A percentile compares a stretch with the other conserved stretches of the same genome.
Evolutionary conservation across 768 basidiomycete genomes (phyloP).

Genomic region (Dioszegia crocea): DNA sequence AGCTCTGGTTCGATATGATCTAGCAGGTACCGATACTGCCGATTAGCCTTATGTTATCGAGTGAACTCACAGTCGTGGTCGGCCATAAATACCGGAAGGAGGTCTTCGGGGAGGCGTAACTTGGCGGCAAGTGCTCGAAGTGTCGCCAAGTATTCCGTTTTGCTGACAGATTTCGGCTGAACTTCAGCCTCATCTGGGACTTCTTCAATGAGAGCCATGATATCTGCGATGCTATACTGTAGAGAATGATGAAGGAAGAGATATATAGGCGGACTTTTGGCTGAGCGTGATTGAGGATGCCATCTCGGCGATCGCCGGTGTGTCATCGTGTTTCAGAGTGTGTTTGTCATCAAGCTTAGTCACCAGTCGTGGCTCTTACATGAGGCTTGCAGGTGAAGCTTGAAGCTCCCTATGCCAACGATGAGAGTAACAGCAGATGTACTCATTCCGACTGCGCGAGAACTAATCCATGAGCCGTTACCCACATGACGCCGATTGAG

Average conservation of each 20-base stretch:
- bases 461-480: too few species aligned
- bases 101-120: slow-evolving; percentile 24
- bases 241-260: not conserved
- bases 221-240: not conserved
- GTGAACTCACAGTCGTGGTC: slow-evolving; percentile 16
- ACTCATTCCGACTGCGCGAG: too few species aligned
- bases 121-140: slow-evolving; percentile 10
- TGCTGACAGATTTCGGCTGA: not conserved
- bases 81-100: slow-evolving; percentile 23
- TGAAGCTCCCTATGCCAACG: too few species aligned
- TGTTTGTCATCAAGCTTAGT: too few species aligned
- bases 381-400: too few species aligned
- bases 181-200: slow-evolving; percentile 12
- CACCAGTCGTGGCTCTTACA: too few species aligned
- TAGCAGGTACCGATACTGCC: not conserved
- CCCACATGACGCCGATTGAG: too few species aligned
- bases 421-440: too few species aligned
- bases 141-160: slow-evolving; percentile 4
- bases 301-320: too few species aligned
- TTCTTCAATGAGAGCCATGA: slow-evolving; percentile 21
- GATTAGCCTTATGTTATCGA: not conserved
- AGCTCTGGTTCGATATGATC: not conserved
- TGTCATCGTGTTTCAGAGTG: too few species aligned
- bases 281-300: not conserved
- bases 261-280: not conserved